These are phyloP conservation scores for Physcomitrellopsis africana DNA, from an alignment of 225 moss, liverwort and hornwort genomes.

Conservation along the genomic window DNA sequence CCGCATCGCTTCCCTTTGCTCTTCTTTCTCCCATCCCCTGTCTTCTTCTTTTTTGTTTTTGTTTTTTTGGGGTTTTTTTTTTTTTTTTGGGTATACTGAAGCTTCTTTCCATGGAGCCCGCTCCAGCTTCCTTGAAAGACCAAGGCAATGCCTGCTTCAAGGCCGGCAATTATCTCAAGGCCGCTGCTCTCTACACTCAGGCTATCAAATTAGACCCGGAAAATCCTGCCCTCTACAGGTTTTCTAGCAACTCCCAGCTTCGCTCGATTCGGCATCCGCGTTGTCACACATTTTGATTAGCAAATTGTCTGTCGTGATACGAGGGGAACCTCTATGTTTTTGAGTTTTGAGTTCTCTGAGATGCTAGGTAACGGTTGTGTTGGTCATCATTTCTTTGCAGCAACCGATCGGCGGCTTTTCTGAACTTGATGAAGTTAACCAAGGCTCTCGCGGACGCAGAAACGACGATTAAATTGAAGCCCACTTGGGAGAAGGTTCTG, in stretches of 20 bases:
- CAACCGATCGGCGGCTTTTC: slow-evolving; percentile 95
- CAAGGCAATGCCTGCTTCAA: slow-evolving; percentile 95
- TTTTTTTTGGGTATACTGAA: neutral
- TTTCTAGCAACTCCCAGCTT: neutral
- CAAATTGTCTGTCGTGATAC: too few relatives aligned
- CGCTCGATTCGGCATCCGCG: neutral
- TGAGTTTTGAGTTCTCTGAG: neutral
- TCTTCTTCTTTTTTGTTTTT: too few relatives aligned
- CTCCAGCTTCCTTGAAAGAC: slow-evolving; percentile 69
- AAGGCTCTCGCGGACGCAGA: slow-evolving; percentile 97
- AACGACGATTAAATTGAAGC: slow-evolving; percentile 91
- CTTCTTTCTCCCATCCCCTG: too few relatives aligned
- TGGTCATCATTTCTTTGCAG: slow-evolving; percentile 44
- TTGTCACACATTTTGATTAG: too few relatives aligned
- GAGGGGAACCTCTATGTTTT: too few relatives aligned
- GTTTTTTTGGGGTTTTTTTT: too few relatives aligned
- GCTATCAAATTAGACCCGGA: slow-evolving; percentile 93
- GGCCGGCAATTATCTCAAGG: slow-evolving; percentile 81
- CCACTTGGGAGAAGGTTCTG: slow-evolving; percentile 96
- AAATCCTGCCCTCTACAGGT: slow-evolving; percentile 90
- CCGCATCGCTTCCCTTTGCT: too few relatives aligned
- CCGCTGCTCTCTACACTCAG: slow-evolving; percentile 95
- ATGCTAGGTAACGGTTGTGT: neutral
- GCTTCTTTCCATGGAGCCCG: slow-evolving; percentile 45
- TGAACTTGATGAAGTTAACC: slow-evolving; percentile 89